A percentile compares a stretch with the other conserved stretches of the same genome.
These are phyloP conservation scores for Pelagophyceae sp. DNA, from an alignment of 352 stramenopile species.

Conservation along the genomic window DNA sequence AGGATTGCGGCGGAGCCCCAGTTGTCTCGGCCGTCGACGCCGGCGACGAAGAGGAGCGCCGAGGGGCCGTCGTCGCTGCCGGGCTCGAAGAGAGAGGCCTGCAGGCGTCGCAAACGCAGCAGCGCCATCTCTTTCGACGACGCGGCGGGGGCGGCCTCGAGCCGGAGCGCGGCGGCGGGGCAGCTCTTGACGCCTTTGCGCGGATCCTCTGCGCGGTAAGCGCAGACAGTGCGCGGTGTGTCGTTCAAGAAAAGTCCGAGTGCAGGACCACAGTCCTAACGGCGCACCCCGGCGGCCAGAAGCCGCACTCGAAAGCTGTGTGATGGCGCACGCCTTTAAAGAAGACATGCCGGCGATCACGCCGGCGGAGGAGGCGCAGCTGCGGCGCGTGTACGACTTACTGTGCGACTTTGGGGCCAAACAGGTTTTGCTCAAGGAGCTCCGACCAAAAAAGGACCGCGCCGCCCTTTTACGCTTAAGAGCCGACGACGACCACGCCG, in stretches of 20 bases:
- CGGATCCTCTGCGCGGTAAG: too few species aligned
- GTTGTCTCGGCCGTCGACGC: constrained; percentile 17
- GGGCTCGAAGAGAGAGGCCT: neutral
- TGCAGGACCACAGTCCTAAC: too few species aligned
- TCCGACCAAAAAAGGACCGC: constrained; percentile 27
- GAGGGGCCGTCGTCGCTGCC: neutral
- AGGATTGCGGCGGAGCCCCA: neutral
- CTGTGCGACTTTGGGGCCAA: constrained; percentile 69
- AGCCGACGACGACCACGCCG: constrained; percentile 2
- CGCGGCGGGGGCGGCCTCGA: too few species aligned
- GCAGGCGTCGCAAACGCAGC: neutral
- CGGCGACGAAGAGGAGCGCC: constrained; percentile 3
- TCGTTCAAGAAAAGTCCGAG: too few species aligned
- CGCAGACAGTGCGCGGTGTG: too few species aligned
- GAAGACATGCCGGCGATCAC: constrained; percentile 65
- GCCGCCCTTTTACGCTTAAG: constrained; percentile 11
- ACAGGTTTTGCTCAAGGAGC: constrained; percentile 36
- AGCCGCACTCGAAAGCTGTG: too few species aligned
- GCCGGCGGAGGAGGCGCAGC: constrained; percentile 82
- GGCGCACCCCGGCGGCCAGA: too few species aligned
- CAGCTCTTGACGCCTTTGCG: too few species aligned
- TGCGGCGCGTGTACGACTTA: constrained; percentile 84
- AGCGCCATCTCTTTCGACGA: neutral
- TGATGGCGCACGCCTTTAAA: too few species aligned
- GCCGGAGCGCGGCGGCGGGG: too few species aligned